A percentile compares a stretch with the other conserved stretches of the same genome.
Conservation (phyloP, 1,284 basidiomycete species). For the Puccinia hordei region DNA sequence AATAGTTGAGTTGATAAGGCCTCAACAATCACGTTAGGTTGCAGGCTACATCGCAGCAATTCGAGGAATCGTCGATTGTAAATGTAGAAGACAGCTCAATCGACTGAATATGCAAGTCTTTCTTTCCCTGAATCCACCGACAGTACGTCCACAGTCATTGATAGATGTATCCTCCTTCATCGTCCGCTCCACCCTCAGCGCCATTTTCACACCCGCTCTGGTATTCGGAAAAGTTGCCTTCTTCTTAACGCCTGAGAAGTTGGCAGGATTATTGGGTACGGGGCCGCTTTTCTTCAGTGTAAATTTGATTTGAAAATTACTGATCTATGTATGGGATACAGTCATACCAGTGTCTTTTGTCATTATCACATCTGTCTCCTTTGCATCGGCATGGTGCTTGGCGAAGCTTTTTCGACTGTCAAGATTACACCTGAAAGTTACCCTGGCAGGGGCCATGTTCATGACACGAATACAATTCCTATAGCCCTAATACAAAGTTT, state of each 20-base stretch:
- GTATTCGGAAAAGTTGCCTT: slow-evolving; percentile 63
- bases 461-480: slow-evolving; percentile 58
- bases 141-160: not conserved
- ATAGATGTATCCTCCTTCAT: not conserved
- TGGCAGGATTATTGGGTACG: slow-evolving; percentile 59
- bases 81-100: slow-evolving; percentile 33
- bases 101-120: slow-evolving; percentile 30
- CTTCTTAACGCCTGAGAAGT: slow-evolving; percentile 60
- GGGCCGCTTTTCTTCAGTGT: not conserved
- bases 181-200: slow-evolving; percentile 53
- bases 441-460: slow-evolving; percentile 55
- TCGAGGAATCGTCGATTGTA: slow-evolving; percentile 18
- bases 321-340: not conserved
- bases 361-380: slow-evolving; percentile 59
- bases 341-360: slow-evolving; percentile 61
- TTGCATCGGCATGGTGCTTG: slow-evolving; percentile 57
- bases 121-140: not conserved
- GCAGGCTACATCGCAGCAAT: slow-evolving; percentile 36
- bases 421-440: slow-evolving; percentile 60
- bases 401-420: slow-evolving; percentile 58
- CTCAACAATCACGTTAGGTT: not conserved
- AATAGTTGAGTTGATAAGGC: not conserved
- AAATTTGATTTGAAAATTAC: not conserved
- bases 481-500: slow-evolving; percentile 62
- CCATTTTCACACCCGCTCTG: slow-evolving; percentile 59